phyloP scores from a whole-genome alignment of 2,329 filamentous ascomycete genomes.

The Botryotinia convoluta region DNA sequence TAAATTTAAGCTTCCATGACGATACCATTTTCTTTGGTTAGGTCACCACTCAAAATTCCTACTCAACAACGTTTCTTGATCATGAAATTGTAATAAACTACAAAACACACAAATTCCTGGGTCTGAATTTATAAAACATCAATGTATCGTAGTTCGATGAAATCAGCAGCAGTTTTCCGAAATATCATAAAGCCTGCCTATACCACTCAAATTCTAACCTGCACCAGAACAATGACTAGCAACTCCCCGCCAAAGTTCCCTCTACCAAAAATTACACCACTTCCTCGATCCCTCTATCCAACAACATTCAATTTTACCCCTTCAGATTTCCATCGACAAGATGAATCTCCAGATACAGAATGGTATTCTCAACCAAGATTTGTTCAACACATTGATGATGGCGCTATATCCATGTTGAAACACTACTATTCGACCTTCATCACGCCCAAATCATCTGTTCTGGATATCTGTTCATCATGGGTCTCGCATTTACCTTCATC shows the following conservation, averaged over 20 bases:
- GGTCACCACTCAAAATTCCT: background rate
- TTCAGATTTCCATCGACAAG: constrained; percentile 26
- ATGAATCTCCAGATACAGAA: constrained; percentile 28
- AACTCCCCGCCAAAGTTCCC: background rate
- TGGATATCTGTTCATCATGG: constrained; percentile 53
- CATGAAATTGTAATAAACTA: background rate
- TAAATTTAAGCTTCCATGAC: background rate
- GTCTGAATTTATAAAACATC: background rate
- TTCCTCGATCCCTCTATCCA: constrained; percentile 30
- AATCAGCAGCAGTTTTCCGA: background rate
- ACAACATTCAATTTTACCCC: constrained; percentile 24
- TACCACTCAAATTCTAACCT: background rate
- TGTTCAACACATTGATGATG: constrained; percentile 53
- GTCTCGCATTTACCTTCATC: constrained; percentile 38
- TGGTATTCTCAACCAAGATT: constrained; percentile 44
- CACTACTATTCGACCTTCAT: constrained; percentile 47
- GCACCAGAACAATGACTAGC: constrained; percentile 10
- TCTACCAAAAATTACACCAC: constrained; percentile 23
- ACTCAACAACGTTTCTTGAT: background rate
- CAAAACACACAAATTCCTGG: background rate
- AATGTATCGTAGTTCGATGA: background rate
- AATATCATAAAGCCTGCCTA: background rate
- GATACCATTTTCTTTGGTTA: background rate
- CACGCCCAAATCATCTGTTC: constrained; percentile 42
- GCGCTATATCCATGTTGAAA: constrained; percentile 45